Conservation (phyloP, 306 rosid genomes). For the Prunus padus region DNA sequence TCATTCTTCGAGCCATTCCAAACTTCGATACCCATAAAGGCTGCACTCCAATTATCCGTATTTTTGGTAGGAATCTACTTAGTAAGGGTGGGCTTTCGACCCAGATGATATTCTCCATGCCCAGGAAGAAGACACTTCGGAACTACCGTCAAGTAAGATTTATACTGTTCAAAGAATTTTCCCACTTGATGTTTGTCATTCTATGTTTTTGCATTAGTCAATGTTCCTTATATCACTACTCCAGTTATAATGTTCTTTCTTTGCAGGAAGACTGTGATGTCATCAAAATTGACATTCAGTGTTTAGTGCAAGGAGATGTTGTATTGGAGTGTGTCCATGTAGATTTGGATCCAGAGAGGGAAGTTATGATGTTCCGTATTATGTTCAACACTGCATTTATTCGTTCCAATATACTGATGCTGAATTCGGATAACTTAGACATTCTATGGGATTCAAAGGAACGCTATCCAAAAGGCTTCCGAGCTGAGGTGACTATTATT, state of each 20-base stretch:
- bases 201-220: background rate
- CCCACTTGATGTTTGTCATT: slow-evolving; percentile 15
- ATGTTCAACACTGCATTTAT: slow-evolving; percentile 95
- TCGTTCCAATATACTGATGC: slow-evolving; percentile 87
- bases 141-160: slow-evolving; percentile 69
- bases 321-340: slow-evolving; percentile 95
- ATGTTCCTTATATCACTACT: slow-evolving; percentile 18
- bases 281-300: slow-evolving; percentile 93
- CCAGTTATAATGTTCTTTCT: slow-evolving; percentile 27
- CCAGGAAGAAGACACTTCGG: slow-evolving; percentile 70
- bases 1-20: slow-evolving; percentile 84
- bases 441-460: slow-evolving; percentile 96
- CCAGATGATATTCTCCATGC: slow-evolving; percentile 83
- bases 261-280: slow-evolving; percentile 94
- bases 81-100: slow-evolving; percentile 87
- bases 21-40: slow-evolving; percentile 80
- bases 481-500: slow-evolving; percentile 75
- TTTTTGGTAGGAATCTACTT: slow-evolving; percentile 81
- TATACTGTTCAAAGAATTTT: background rate
- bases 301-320: slow-evolving; percentile 98
- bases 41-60: slow-evolving; percentile 79
- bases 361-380: slow-evolving; percentile 95
- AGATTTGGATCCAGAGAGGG: slow-evolving; percentile 88
- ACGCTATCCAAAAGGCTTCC: slow-evolving; percentile 81
- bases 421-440: slow-evolving; percentile 83